phyloP scores from a whole-genome alignment of 2,329 filamentous ascomycete genomes.

The Tolypocladium cylindrosporum region DNA sequence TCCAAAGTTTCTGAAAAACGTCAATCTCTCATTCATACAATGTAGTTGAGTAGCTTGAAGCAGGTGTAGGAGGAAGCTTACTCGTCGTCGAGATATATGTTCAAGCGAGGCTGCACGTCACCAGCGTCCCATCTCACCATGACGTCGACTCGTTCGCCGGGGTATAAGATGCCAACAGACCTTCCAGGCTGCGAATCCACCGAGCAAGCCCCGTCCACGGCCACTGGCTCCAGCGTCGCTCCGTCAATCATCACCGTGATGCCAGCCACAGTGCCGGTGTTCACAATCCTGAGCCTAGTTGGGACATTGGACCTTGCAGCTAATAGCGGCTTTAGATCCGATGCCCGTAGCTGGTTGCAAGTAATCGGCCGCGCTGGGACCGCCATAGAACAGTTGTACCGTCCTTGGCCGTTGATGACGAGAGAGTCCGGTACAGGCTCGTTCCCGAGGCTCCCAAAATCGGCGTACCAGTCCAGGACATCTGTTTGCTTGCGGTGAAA shows the following conservation, averaged over 20 bases:
- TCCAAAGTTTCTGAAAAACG: conserved; percentile 9
- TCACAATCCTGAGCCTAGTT: conserved; percentile 12
- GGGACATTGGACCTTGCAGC: not conserved
- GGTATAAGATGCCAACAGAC: conserved; percentile 14
- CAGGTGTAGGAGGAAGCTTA: not conserved
- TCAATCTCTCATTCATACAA: accelerated
- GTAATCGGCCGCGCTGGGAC: conserved; percentile 13
- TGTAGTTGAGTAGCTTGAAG: not conserved
- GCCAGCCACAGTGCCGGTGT: conserved; percentile 13
- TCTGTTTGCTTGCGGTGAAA: conserved; percentile 28
- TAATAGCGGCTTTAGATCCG: conserved; percentile 8
- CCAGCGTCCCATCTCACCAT: conserved; percentile 8
- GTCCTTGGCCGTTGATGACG: conserved; percentile 23
- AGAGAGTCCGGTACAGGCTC: conserved; percentile 22
- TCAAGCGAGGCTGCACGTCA: conserved; percentile 6
- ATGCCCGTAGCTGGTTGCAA: conserved; percentile 6
- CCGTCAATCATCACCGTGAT: conserved; percentile 10
- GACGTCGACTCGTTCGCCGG: conserved; percentile 14
- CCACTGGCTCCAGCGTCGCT: conserved; percentile 10
- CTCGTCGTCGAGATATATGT: conserved; percentile 16
- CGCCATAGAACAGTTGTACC: conserved; percentile 19
- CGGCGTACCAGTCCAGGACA: conserved; percentile 17
- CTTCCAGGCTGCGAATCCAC: conserved; percentile 6
- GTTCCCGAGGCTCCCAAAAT: conserved; percentile 29
- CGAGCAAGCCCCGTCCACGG: conserved; percentile 11